Base-by-base conservation (phyloP, 2,329 filamentous ascomycete genomes). In the Venturiaceae sp. region DNA sequence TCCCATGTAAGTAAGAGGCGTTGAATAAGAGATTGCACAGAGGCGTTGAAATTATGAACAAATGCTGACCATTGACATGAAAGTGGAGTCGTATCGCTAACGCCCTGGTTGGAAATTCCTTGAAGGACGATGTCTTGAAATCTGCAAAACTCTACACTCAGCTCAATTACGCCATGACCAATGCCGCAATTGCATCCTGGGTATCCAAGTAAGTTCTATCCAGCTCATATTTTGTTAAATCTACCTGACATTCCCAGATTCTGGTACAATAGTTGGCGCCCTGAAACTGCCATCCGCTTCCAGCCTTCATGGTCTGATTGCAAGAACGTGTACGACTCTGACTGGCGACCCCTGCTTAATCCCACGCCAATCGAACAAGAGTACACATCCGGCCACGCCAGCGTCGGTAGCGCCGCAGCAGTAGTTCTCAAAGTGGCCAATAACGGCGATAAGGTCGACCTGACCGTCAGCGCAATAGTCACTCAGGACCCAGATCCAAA, bases 81-180 rank as follows among this genome's bases (percentile, higher is more conserved):
- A 53, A 36, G 8, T 68, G 65, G 65, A 66, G 62, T 47, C 64
- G 66, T 14, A 53, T 68, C 36, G 65, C 65, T 1, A 64, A 64
- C 53, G 62, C 60, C 5, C 63, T 65, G 3, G 56, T 68, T n/a
- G 64, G 65, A 1, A 58, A 63, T 54, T 58, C 36, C 4, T 62
- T 64, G 19, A 62, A 64, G 1, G 63, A 55, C 16, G 62, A 68
- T 52, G 65, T 68, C 11, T 30, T 62, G 8, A 58, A 41, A 5
- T 65, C 66, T 3, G 66, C 66, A 19, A 66, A 64, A 50, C 66
- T 67, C 63, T 67, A 66, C 37, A 61, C 63, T 0, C 64, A 67
- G 46, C 59, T 68, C 21, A 65, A 68, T 57, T 67, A 68, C 53
- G 66, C 66, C 7, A 60, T 66, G 14, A 62, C 65, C 21, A 68